Base-by-base conservation (phyloP, 768 basidiomycete species). In the Boletus rufocinnamomeus region DNA sequence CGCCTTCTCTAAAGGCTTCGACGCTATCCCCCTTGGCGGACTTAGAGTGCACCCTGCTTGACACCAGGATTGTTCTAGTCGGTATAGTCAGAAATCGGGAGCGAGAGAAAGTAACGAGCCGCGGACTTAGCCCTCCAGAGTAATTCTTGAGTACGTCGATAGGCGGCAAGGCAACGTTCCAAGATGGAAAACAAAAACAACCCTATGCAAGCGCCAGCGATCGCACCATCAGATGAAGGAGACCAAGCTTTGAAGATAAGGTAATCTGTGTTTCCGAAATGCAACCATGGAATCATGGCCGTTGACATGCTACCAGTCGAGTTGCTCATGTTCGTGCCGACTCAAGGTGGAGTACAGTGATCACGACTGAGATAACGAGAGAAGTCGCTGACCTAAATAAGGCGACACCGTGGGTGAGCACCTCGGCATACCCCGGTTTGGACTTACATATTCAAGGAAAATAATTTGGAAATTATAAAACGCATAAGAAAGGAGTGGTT, bases 161-260 rank as follows among this genome's bases (percentile, higher is more conserved):
- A 74, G 0, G 86, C 87, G 19, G 81, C 70, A 44, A 95, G 71
- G 73, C 83, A 86, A 60, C 93, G 79, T 50, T 94, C 91, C 38
- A 88, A 74, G 11, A 93, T 65, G 8, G 85, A 85, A 35, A 95
- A 75, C 35, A 88, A 38, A 64, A 88, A 76, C 23, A 95, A 76
- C 0, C 81, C 86, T 56, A 95, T 79, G 67, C 86, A 89, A 40
- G 91, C 87, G 0, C 89, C 93, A 23, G 82, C 83, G 37, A 92
- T 82, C 0, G 88, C 86, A 23, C 89, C 92, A 7, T 75, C 61
- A 0, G 90, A 86, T 3, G 79, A 79, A 0, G 94, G 93, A 6
- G 70, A 73, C 87, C 88, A 89, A 2, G 80, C 74, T 57, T 82
- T 63, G 76, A 95, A 94, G 71, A 83, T 75, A 13, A 93, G 78